These are phyloP conservation scores for Adenanthera pavonina DNA, from an alignment of 306 rosid species.

Conservation along the genomic window DNA sequence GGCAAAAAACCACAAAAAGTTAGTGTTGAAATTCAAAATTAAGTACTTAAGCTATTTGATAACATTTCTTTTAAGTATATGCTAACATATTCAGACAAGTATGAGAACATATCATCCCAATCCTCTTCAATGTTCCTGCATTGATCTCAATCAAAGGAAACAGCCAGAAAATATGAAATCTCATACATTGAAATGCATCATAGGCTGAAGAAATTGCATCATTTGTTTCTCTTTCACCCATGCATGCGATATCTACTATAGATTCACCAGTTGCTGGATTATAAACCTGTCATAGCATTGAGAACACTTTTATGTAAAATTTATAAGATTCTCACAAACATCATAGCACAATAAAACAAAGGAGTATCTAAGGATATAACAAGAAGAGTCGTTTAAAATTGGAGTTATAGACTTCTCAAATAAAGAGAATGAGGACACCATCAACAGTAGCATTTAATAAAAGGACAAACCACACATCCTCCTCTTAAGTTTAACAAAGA, in stretches of 20 bases:
- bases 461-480: conserved; percentile 8
- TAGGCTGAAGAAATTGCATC: conserved; percentile 94
- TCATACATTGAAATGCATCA: conserved; percentile 69
- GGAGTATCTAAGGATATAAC: conserved; percentile 23
- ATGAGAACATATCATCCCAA: conserved; percentile 26
- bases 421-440: not conserved
- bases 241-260: conserved; percentile 79
- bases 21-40: not conserved
- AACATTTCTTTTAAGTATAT: not conserved
- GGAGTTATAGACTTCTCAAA: conserved; percentile 26
- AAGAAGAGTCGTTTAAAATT: conserved; percentile 3
- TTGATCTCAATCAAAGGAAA: conserved; percentile 27
- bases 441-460: conserved; percentile 18
- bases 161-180: conserved; percentile 37
- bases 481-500: conserved; percentile 17
- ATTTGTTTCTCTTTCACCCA: conserved; percentile 87
- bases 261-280: conserved; percentile 96
- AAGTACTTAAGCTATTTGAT: conserved; percentile 19
- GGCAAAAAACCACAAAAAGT: not conserved
- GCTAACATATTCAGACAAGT: conserved; percentile 14
- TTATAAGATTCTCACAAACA: conserved; percentile 8
- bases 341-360: conserved; percentile 17
- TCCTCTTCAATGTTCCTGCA: conserved; percentile 8
- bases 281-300: conserved; percentile 59
- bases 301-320: not conserved